Conservation (phyloP, 441 rosid genomes). For the Adansonia madagascariensis region DNA sequence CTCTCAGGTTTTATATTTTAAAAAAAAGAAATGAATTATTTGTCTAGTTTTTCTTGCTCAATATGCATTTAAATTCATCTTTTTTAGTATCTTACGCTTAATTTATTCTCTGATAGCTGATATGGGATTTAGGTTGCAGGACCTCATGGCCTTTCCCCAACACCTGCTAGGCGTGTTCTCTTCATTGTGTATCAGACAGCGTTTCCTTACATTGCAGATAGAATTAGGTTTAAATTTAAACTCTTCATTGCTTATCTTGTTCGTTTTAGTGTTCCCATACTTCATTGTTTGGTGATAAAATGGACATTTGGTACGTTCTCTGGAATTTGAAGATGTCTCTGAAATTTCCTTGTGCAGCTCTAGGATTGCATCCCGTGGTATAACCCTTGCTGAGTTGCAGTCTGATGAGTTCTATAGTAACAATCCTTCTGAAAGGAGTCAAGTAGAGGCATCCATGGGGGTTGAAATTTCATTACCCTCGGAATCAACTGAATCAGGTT, state of each 20-base stretch:
- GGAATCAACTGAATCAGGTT: slow-evolving; percentile 43
- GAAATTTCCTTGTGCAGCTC: slow-evolving; percentile 53
- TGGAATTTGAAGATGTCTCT: neutral
- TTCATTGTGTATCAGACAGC: slow-evolving; percentile 81
- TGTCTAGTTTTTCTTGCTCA: neutral
- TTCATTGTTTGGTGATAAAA: neutral
- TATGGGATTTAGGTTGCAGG: slow-evolving; percentile 64
- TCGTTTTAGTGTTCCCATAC: neutral
- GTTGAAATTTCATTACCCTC: slow-evolving; percentile 50
- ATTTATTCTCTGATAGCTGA: slow-evolving; percentile 22
- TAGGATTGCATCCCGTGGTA: slow-evolving; percentile 71
- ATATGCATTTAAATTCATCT: neutral
- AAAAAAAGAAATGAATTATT: neutral
- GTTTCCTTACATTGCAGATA: slow-evolving; percentile 81
- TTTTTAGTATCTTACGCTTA: neutral
- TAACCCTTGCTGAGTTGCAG: slow-evolving; percentile 60
- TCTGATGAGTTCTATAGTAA: slow-evolving; percentile 47
- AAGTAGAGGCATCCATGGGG: slow-evolving; percentile 36
- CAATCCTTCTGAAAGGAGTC: slow-evolving; percentile 39
- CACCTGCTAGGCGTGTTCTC: slow-evolving; percentile 90
- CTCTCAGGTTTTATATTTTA: slow-evolving; percentile 61
- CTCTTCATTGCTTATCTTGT: neutral
- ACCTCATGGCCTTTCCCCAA: slow-evolving; percentile 76
- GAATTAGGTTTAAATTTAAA: slow-evolving; percentile 65
- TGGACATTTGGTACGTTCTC: neutral